Evolutionary conservation across 1,139 yeast genomes (phyloP), one percentile per base, ranked within the genome.

Genomic region (Candida tetrigidarum): DNA sequence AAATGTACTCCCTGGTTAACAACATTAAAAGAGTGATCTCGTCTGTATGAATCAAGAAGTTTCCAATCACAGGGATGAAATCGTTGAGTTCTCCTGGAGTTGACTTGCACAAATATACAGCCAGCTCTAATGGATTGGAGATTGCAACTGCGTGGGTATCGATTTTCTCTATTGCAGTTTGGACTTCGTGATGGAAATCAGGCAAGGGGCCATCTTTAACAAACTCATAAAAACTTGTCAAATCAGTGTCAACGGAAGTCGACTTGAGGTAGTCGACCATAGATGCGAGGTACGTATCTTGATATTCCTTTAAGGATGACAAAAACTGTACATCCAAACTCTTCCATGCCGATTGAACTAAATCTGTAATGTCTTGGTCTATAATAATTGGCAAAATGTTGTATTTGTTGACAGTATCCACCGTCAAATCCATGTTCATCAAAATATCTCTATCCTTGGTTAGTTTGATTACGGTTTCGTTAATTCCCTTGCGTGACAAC

Each of bases 61-160:
- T 50, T 6, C 52, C 58, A 5, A 58, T 26, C 1, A 46, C 33
- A 2, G 52, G 48, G 5, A 56, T 32, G 2, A 45, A 30, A 7
- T 30, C 37, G 29, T 52, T 48, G 7, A 49, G 16, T 10, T 14
- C 30, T 2, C 23, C 50, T 0, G 45, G 32, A 2, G 43, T 43
- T 1, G 54, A 54, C 2, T 52, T 39, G 10, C 75, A 51, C 23
- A 80, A 54, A 48, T 67, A 71, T 1, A 73, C 60, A 42, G 70
- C 73, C 20, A 67, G 64, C 14, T 66, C 74, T 39, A 81, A 54
- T 2, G 81, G 71, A 50, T 78, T 79, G 0, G 81, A 74, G 22
- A 80, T 57, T 0, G 83, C 58, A 22, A 80, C 51, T 10, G 57
- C 44, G 29, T 49, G 50, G 3, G 38, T 44, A 19, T 54, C 40